These are phyloP conservation scores for Aspergillus novoparasiticus DNA, from an alignment of 2,329 filamentous ascomycete genomes.

Conservation along the genomic window DNA sequence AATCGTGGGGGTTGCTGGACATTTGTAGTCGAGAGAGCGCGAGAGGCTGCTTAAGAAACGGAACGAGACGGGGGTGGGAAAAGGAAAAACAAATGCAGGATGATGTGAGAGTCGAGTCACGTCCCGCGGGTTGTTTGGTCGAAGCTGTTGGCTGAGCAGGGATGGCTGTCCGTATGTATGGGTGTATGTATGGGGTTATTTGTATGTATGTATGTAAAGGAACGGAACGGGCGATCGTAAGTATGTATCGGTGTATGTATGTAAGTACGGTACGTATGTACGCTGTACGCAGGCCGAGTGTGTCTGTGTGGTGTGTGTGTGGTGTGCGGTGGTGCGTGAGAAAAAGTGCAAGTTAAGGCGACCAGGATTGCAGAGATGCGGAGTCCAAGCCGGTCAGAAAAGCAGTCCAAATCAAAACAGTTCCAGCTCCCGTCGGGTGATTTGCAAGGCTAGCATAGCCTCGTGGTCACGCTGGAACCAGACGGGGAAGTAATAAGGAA, in stretches of 20 bases:
- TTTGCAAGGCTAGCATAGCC: constrained; percentile 37
- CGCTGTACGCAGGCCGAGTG: constrained; percentile 4
- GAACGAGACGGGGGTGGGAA: constrained; percentile 24
- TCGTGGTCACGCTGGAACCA: constrained; percentile 29
- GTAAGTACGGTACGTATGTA: constrained; percentile 14
- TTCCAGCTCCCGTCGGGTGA: constrained; percentile 33
- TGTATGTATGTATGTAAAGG: constrained; percentile 14
- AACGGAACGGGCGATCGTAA: constrained; percentile 8
- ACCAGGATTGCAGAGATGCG: constrained; percentile 29
- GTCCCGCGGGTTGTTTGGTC: constrained; percentile 20
- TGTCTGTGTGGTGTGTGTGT: constrained; percentile 6
- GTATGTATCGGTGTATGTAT: constrained; percentile 13
- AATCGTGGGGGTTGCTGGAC: constrained; percentile 46
- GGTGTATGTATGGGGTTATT: constrained; percentile 12
- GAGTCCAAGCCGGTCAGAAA: constrained; percentile 25
- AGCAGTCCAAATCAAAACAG: constrained; percentile 28
- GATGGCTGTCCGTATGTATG: constrained; percentile 15
- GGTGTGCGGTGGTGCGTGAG: background rate
- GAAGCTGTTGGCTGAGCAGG: constrained; percentile 19
- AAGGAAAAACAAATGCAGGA: constrained; percentile 29
- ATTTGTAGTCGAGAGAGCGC: constrained; percentile 36
- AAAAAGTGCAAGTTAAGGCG: constrained; percentile 19
- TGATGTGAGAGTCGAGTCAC: constrained; percentile 33
- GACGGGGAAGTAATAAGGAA: constrained; percentile 14
- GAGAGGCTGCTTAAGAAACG: constrained; percentile 26